Conservation (phyloP, 2,329 filamentous ascomycete species). For the Ophiocordyceps australis region DNA sequence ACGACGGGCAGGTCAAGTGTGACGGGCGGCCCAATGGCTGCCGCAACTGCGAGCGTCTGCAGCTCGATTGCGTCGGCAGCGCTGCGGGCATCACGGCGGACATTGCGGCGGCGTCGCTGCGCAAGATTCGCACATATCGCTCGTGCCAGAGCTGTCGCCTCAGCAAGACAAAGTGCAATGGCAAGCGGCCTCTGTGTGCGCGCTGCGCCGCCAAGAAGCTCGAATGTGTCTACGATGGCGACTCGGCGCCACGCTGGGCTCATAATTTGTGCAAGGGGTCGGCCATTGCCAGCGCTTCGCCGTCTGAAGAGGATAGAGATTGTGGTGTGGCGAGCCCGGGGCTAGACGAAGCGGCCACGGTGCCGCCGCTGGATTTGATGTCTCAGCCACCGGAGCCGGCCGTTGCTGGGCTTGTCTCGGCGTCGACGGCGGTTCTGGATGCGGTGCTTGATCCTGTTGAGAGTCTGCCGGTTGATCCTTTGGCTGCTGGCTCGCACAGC, state of each 20-base stretch:
- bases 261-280: too few species aligned
- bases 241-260: conserved; percentile 17
- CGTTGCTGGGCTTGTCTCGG: too few species aligned
- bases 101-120: conserved; percentile 12
- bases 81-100: conserved; percentile 11
- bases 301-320: too few species aligned
- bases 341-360: conserved; percentile 1
- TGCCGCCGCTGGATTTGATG: too few species aligned
- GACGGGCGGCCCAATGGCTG: conserved; percentile 21
- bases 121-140: conserved; percentile 21
- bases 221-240: conserved; percentile 20
- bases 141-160: conserved; percentile 19
- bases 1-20: conserved; percentile 17
- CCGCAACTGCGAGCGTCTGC: conserved; percentile 22
- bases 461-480: too few species aligned
- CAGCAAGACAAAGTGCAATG: conserved; percentile 23
- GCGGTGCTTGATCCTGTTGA: too few species aligned
- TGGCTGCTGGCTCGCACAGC: too few species aligned
- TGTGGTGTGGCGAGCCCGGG: too few species aligned
- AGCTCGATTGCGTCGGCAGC: conserved; percentile 20
- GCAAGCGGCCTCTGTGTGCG: conserved; percentile 18
- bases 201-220: conserved; percentile 14
- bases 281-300: too few species aligned
- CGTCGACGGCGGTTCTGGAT: too few species aligned
- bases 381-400: too few species aligned